Conservation (phyloP, 495 filamentous ascomycete species). For the Penicillium robsamsonii region DNA sequence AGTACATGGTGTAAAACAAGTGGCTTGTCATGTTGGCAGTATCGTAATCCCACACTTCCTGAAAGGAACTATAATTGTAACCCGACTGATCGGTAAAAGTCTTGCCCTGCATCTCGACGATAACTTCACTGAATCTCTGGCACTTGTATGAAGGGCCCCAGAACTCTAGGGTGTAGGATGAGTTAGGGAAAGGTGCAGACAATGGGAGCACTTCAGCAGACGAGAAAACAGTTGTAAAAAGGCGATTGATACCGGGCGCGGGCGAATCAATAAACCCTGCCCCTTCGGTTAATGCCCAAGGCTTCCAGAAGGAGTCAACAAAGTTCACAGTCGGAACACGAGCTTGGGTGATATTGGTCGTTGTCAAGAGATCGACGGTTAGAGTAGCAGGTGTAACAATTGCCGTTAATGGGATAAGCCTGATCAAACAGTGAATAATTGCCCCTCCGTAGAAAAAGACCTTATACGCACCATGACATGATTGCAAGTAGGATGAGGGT, state of each 20-base stretch:
- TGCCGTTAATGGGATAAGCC: conserved; percentile 5
- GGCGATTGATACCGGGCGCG: neutral
- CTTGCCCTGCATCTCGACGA: conserved; percentile 4
- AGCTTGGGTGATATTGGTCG: neutral
- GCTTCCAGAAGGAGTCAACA: neutral
- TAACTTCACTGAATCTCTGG: conserved; percentile 4
- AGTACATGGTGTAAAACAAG: neutral
- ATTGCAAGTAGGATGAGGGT: conserved; percentile 5
- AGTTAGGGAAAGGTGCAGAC: conserved; percentile 3
- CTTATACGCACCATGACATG: conserved; percentile 3
- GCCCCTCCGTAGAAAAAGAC: neutral
- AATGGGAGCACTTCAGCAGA: neutral
- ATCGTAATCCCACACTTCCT: conserved; percentile 2
- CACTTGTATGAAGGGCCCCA: conserved; percentile 11
- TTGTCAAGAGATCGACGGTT: conserved; percentile 1
- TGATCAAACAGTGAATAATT: neutral
- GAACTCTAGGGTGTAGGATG: conserved; percentile 9
- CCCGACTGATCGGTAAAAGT: neutral
- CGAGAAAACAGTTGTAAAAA: conserved; percentile 1
- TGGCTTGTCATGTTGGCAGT: neutral
- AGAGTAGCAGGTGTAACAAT: conserved; percentile 4
- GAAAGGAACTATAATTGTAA: conserved; percentile 3
- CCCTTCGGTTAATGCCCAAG: neutral
- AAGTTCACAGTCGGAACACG: conserved; percentile 8
- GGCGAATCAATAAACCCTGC: neutral